Conservation (phyloP, 1,139 yeast species). For the Saccharomyces hybrid region DNA sequence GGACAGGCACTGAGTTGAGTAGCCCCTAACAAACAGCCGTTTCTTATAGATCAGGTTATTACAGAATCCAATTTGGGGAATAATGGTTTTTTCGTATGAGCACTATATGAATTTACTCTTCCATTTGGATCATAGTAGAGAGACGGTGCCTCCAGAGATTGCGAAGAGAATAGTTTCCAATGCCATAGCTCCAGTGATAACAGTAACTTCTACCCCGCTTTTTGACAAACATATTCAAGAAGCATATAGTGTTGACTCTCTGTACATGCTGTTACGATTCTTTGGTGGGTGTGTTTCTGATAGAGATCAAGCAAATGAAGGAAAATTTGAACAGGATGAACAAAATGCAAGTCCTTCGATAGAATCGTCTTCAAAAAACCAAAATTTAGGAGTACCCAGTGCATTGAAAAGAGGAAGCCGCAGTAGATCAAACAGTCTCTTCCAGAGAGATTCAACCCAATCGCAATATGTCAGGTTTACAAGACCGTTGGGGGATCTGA, state of each 20-base stretch:
- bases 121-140: slow-evolving; percentile 23
- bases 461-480: slow-evolving; percentile 39
- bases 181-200: slow-evolving; percentile 30
- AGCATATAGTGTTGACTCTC: slow-evolving; percentile 22
- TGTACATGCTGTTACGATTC: slow-evolving; percentile 27
- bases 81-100: slow-evolving; percentile 23
- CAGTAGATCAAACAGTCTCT: slow-evolving; percentile 26
- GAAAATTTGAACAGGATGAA: neutral
- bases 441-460: slow-evolving; percentile 27
- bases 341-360: neutral
- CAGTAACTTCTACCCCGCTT: slow-evolving; percentile 25
- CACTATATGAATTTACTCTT: slow-evolving; percentile 27
- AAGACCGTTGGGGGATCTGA: slow-evolving; percentile 37
- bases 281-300: slow-evolving; percentile 31
- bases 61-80: neutral
- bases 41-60: neutral
- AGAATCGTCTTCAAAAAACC: neutral
- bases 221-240: slow-evolving; percentile 26
- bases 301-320: slow-evolving; percentile 30
- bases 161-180: slow-evolving; percentile 28
- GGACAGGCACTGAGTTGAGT: neutral
- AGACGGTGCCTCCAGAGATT: slow-evolving; percentile 27
- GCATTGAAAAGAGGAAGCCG: neutral
- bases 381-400: slow-evolving; percentile 1
- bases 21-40: neutral